phyloP scores from a whole-genome alignment of 306 rosid species.

The Arachis stenosperma region DNA sequence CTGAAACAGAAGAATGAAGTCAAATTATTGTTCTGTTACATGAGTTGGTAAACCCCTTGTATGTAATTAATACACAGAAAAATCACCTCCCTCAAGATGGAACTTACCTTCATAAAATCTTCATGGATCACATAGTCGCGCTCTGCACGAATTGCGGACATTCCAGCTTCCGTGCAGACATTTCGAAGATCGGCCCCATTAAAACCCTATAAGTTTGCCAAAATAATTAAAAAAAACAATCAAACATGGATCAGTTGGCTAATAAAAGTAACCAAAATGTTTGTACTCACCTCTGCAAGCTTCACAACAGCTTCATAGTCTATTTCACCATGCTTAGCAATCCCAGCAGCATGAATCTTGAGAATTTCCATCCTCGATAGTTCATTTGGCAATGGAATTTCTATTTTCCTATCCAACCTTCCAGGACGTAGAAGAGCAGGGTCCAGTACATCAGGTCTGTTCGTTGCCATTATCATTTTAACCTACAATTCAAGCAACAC shows the following conservation, averaged over 20 bases:
- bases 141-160: conserved; percentile 76
- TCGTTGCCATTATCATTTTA: conserved; percentile 84
- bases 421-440: conserved; percentile 85
- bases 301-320: conserved; percentile 82
- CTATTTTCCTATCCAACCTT: conserved; percentile 75
- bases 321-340: conserved; percentile 79
- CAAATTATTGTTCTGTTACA: neutral
- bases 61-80: neutral
- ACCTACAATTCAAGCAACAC: conserved; percentile 47
- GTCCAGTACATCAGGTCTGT: conserved; percentile 74
- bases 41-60: neutral
- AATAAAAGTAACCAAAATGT: neutral
- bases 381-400: conserved; percentile 80
- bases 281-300: conserved; percentile 66
- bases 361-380: conserved; percentile 75
- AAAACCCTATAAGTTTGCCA: conserved; percentile 52
- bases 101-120: conserved; percentile 79
- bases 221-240: neutral
- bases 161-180: conserved; percentile 85
- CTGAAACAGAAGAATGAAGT: conserved; percentile 40
- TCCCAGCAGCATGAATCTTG: conserved; percentile 82
- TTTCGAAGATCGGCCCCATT: conserved; percentile 81
- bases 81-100: neutral
- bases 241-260: neutral
- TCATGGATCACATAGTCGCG: conserved; percentile 76